These are phyloP conservation scores for Boletus sensibilis DNA, from an alignment of 768 basidiomycete species.

Conservation along the genomic window DNA sequence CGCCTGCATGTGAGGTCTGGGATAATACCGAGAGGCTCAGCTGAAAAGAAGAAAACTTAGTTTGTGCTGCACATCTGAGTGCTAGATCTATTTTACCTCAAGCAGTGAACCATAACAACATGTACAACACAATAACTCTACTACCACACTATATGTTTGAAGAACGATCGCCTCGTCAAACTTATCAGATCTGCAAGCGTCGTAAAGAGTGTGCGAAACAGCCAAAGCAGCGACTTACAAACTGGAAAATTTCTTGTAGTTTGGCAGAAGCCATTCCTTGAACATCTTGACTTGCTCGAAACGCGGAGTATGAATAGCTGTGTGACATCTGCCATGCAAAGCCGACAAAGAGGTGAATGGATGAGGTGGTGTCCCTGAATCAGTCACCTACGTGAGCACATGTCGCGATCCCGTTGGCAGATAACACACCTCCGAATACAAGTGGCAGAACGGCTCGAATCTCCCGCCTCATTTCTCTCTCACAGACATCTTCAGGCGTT, in stretches of 20 bases:
- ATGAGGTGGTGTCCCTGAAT: conserved; percentile 33
- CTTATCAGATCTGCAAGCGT: conserved; percentile 26
- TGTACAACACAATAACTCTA: conserved; percentile 58
- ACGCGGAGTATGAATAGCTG: conserved; percentile 54
- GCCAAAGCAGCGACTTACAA: conserved; percentile 37
- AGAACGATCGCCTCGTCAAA: conserved; percentile 40
- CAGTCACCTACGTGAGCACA: conserved; percentile 7
- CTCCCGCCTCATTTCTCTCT: conserved; percentile 70
- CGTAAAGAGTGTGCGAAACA: neutral
- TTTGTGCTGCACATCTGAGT: neutral
- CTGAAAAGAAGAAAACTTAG: conserved; percentile 33
- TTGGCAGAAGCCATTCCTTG: conserved; percentile 72
- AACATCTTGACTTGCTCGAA: conserved; percentile 75
- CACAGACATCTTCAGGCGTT: conserved; percentile 68
- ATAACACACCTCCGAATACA: conserved; percentile 59
- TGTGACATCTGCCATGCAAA: conserved; percentile 45
- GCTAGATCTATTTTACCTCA: conserved; percentile 46
- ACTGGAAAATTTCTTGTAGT: conserved; percentile 52
- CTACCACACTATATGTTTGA: conserved; percentile 54
- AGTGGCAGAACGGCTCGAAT: conserved; percentile 62
- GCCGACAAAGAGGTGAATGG: conserved; percentile 36
- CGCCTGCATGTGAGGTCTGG: conserved; percentile 48
- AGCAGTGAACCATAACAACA: conserved; percentile 68
- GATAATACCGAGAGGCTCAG: conserved; percentile 54
- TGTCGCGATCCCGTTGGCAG: neutral